Evolutionary conservation across 805 yeast species (phyloP).

Genomic region (Zygotorulaspora danielsina): DNA sequence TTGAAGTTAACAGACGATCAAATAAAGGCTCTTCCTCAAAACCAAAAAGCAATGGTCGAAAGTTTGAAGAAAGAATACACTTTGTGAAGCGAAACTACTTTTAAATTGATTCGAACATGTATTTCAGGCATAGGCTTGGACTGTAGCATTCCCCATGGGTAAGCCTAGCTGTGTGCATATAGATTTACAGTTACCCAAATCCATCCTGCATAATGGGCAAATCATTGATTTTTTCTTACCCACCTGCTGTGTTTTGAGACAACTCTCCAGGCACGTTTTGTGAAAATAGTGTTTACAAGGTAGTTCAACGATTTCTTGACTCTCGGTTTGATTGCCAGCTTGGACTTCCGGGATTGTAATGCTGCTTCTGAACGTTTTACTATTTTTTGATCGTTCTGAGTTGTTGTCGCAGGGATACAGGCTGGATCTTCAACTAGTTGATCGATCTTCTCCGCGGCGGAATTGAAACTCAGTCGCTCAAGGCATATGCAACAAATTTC

Average conservation of each 20-base stretch:
- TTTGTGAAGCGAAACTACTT: too few relatives aligned
- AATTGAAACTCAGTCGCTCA: slow-evolving; percentile 2
- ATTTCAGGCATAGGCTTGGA: too few relatives aligned
- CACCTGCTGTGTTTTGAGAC: slow-evolving; percentile 3
- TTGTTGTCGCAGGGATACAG: too few relatives aligned
- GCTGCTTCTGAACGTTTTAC: neutral
- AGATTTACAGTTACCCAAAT: slow-evolving; percentile 5
- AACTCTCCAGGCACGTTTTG: slow-evolving; percentile 4
- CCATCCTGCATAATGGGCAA: slow-evolving; percentile 8
- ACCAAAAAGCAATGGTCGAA: slow-evolving; percentile 50
- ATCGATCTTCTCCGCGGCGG: too few relatives aligned
- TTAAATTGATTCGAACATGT: too few relatives aligned
- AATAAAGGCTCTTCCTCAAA: slow-evolving; percentile 40
- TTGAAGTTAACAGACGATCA: slow-evolving; percentile 44
- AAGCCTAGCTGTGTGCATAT: slow-evolving; percentile 4
- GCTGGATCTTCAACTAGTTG: too few relatives aligned
- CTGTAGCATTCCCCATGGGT: slow-evolving; percentile 2
- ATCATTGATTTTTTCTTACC: slow-evolving; percentile 1
- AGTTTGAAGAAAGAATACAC: slow-evolving; percentile 53
- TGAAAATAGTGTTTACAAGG: slow-evolving; percentile 8
- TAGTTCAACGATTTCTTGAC: slow-evolving; percentile 3
- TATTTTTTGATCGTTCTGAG: too few relatives aligned
- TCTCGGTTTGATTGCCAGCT: neutral
- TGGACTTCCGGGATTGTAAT: too few relatives aligned
- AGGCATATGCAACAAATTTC: slow-evolving; percentile 8